Percentiles rank a stretch among this genome's conserved stretches.
phyloP scores from a whole-genome alignment of 2,329 filamentous ascomycete genomes.

The Talaromyces sp. region DNA sequence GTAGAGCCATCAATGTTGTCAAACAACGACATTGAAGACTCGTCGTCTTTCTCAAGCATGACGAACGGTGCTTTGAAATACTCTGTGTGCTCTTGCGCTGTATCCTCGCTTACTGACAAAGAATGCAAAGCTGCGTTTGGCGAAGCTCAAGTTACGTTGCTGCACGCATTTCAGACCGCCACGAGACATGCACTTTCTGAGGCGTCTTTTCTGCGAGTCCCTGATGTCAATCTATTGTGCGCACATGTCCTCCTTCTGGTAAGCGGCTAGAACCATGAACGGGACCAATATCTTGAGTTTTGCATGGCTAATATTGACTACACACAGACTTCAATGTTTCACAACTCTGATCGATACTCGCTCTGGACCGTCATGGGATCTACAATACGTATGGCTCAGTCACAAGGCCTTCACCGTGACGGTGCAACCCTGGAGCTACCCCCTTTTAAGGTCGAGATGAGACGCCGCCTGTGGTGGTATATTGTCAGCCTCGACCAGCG shows the following conservation, averaged over 20 bases:
- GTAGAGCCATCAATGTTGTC: background rate
- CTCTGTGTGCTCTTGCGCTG: conserved; percentile 2
- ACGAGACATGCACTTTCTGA: conserved; percentile 1
- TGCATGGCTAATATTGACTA: background rate
- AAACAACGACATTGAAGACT: too few relatives aligned
- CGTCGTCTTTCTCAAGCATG: background rate
- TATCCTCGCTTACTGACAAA: background rate
- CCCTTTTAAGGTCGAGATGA: conserved; percentile 51
- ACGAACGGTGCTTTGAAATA: background rate
- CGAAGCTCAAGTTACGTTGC: background rate
- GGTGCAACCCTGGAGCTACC: conserved; percentile 45
- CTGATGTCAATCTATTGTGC: background rate
- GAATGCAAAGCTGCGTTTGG: background rate
- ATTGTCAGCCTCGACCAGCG: conserved; percentile 47
- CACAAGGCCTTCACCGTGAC: conserved; percentile 45
- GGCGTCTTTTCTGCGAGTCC: background rate
- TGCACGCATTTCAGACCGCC: background rate
- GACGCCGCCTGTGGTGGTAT: conserved; percentile 51
- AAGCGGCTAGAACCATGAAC: too few relatives aligned
- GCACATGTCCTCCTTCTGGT: background rate
- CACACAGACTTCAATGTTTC: conserved; percentile 1
- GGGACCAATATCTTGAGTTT: too few relatives aligned
- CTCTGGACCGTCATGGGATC: conserved; percentile 7
- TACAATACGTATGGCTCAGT: conserved; percentile 6
- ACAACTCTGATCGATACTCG: conserved; percentile 6